Conservation (phyloP, 2,329 filamentous ascomycete species). For the Fusarium fujikuroi region DNA sequence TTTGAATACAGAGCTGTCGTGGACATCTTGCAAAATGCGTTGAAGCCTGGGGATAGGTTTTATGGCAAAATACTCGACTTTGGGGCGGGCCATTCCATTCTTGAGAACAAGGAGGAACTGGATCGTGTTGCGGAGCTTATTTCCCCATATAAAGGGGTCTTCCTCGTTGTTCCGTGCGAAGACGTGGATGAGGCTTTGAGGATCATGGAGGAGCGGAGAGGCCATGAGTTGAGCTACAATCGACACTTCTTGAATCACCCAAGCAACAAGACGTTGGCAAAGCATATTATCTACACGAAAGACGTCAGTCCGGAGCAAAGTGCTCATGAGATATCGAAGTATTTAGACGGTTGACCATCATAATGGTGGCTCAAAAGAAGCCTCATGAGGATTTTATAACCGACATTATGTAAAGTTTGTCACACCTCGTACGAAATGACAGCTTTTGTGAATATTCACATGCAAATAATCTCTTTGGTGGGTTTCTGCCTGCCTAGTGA, state of each 20-base stretch:
- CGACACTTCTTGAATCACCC: not conserved
- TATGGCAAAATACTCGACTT: not conserved
- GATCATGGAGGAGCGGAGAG: not conserved
- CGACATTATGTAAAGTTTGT: fast-evolving
- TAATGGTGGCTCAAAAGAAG: fast-evolving
- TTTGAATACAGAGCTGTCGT: not conserved
- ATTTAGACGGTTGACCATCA: fast-evolving
- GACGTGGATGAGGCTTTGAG: not conserved
- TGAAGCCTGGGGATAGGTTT: not conserved
- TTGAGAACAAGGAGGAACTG: not conserved
- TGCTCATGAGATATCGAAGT: not conserved
- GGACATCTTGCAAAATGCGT: not conserved
- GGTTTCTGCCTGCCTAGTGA: not conserved
- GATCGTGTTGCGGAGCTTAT: fast-evolving
- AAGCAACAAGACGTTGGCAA: not conserved
- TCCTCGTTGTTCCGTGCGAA: not conserved
- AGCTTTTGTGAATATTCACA: fast-evolving
- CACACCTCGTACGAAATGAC: not conserved
- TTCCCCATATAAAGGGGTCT: not conserved
- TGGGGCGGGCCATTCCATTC: not conserved
- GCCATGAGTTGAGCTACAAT: not conserved
- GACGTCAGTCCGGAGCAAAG: fast-evolving
- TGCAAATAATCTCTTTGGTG: fast-evolving
- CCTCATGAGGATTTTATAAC: fast-evolving
- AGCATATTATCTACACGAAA: not conserved